phyloP scores from a whole-genome alignment of 148 eudicot genomes.

The Spergularia bocconei region DNA sequence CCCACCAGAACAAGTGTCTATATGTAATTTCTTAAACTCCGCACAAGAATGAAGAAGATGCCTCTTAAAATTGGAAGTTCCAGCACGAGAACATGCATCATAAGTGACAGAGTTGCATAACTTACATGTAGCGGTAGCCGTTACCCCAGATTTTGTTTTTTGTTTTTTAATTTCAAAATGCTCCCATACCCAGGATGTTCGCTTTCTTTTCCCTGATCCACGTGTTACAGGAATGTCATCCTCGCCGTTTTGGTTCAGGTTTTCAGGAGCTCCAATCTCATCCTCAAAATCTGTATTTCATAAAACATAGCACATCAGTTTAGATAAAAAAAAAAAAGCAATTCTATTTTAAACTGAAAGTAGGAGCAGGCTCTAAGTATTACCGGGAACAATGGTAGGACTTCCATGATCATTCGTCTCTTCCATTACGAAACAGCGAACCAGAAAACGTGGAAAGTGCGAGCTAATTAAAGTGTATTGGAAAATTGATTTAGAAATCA shows the following conservation, averaged over 20 bases:
- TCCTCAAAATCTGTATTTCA: not conserved
- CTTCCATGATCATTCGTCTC: not conserved
- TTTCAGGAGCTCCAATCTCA: not conserved
- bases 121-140: not conserved
- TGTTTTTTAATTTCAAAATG: not conserved
- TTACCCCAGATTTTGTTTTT: not conserved
- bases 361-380: not conserved
- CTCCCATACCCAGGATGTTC: not conserved
- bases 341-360: not conserved
- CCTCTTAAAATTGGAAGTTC: conserved; percentile 11
- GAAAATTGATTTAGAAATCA: no score
- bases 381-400: not conserved
- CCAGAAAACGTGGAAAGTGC: no score
- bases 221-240: no score
- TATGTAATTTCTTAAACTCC: not conserved
- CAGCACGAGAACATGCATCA: not conserved
- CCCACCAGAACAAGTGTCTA: not conserved
- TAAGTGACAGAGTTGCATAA: not conserved
- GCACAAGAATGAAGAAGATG: not conserved
- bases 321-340: not conserved
- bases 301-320: not conserved
- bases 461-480: no score
- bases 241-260: not conserved
- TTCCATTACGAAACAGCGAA: not conserved
- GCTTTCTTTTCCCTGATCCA: no score